A percentile compares a stretch with the other conserved stretches of the same genome.
Conservation (phyloP, 1,284 basidiomycete species). For the Paramarasmius palmivorus region DNA sequence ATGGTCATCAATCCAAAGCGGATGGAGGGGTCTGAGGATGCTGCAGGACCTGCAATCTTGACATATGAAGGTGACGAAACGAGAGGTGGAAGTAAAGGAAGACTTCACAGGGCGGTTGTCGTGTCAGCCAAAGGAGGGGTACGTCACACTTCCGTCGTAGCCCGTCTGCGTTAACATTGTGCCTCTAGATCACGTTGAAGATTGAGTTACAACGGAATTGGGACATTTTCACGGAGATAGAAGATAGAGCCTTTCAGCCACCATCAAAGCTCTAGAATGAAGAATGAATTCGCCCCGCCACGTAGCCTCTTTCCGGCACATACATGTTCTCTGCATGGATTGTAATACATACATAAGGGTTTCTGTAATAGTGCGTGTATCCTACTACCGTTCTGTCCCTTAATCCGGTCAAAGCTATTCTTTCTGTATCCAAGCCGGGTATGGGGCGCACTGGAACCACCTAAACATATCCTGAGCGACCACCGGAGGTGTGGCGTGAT, state of each 20-base stretch:
- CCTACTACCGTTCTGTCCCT: slow-evolving; percentile 64
- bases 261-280: neutral
- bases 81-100: slow-evolving; percentile 56
- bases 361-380: slow-evolving; percentile 72
- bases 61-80: slow-evolving; percentile 71
- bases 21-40: slow-evolving; percentile 34
- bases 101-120: slow-evolving; percentile 54
- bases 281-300: neutral
- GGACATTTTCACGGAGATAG: slow-evolving; percentile 55
- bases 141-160: slow-evolving; percentile 23
- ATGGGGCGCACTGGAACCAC: slow-evolving; percentile 75
- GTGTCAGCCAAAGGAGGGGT: slow-evolving; percentile 48
- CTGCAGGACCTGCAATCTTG: slow-evolving; percentile 46
- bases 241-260: slow-evolving; percentile 17
- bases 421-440: slow-evolving; percentile 49
- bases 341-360: slow-evolving; percentile 60
- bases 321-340: slow-evolving; percentile 63
- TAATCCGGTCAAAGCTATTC: slow-evolving; percentile 59
- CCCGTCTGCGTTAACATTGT: neutral
- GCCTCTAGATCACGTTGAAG: slow-evolving; percentile 42
- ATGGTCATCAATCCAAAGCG: slow-evolving; percentile 57
- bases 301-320: neutral
- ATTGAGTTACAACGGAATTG: slow-evolving; percentile 58
- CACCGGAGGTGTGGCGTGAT: too few relatives aligned
- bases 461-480: too few relatives aligned